Percentiles rank a stretch among this genome's conserved stretches.
These are phyloP conservation scores for Hanseniaspora sp. DNA, from an alignment of 1,139 yeast genomes.

Conservation along the genomic window DNA sequence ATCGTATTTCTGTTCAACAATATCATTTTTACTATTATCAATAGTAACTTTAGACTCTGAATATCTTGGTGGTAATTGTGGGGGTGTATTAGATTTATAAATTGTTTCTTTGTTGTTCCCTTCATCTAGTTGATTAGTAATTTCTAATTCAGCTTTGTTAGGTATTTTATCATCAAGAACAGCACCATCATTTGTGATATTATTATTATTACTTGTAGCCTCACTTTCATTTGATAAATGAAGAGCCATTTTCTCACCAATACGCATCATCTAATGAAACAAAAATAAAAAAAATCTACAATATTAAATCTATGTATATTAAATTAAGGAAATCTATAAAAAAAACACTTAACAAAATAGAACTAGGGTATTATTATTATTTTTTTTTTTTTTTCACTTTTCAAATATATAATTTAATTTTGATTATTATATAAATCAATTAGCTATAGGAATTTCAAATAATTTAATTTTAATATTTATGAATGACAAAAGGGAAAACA, in stretches of 20 bases:
- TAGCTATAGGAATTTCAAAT: too few species aligned
- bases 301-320: neutral
- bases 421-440: neutral
- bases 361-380: too few species aligned
- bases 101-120: too few species aligned
- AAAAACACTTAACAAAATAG: neutral
- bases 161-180: neutral
- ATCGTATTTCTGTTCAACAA: neutral
- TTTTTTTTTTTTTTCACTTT: too few species aligned
- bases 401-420: neutral
- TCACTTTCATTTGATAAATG: constrained; percentile 1
- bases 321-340: neutral
- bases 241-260: constrained; percentile 12
- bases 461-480: too few species aligned
- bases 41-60: neutral
- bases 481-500: too few species aligned
- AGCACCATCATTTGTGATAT: neutral
- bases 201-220: neutral
- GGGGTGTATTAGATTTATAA: neutral
- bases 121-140: too few species aligned
- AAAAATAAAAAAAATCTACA: neutral
- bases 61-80: constrained; percentile 4
- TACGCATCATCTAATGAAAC: neutral
- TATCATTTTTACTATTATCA: neutral
- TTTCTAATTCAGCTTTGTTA: neutral